A percentile compares a stretch with the other conserved stretches of the same genome.
Evolutionary conservation across 495 filamentous ascomycete species (phyloP).

Genomic region (Xeromyces bisporus): DNA sequence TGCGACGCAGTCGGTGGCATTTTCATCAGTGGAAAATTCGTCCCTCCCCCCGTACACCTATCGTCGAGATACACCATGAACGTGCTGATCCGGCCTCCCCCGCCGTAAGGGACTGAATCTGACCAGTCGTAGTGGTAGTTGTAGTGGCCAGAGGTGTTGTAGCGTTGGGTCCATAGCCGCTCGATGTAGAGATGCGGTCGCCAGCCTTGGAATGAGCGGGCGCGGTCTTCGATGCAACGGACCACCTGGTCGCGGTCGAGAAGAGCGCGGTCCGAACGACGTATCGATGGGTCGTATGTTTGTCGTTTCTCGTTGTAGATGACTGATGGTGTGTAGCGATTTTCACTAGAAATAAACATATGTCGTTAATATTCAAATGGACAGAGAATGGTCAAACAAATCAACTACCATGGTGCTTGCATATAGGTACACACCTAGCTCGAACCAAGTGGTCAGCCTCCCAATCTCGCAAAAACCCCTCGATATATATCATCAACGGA

Average conservation of each 20-base stretch:
- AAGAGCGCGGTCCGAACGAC: constrained; percentile 40
- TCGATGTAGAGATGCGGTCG: constrained; percentile 40
- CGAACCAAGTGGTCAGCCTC: constrained; percentile 35
- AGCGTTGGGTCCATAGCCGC: constrained; percentile 43
- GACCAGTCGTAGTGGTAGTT: constrained; percentile 43
- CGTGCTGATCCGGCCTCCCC: constrained; percentile 32
- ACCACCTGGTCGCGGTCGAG: constrained; percentile 41
- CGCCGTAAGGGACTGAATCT: constrained; percentile 21
- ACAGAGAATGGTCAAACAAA: no score
- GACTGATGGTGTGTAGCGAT: constrained; percentile 37
- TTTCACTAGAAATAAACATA: constrained; percentile 23
- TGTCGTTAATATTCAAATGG: no score
- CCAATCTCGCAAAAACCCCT: constrained; percentile 30
- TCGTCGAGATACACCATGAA: constrained; percentile 50
- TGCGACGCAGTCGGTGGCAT: constrained; percentile 25
- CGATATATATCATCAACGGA: constrained; percentile 40
- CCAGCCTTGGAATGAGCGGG: constrained; percentile 56
- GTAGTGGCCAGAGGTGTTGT: constrained; percentile 41
- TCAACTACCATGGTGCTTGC: constrained; percentile 6
- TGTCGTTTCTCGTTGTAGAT: constrained; percentile 32
- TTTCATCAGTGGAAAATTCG: constrained; percentile 37
- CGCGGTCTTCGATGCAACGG: constrained; percentile 52
- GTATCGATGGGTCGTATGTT: constrained; percentile 28
- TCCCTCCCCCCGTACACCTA: constrained; percentile 43
- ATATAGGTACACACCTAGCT: constrained; percentile 23